Percentiles rank a stretch among this genome's conserved stretches.
Evolutionary conservation across 2,329 filamentous ascomycete species (phyloP).

Genomic region (Cladosporium sp.): DNA sequence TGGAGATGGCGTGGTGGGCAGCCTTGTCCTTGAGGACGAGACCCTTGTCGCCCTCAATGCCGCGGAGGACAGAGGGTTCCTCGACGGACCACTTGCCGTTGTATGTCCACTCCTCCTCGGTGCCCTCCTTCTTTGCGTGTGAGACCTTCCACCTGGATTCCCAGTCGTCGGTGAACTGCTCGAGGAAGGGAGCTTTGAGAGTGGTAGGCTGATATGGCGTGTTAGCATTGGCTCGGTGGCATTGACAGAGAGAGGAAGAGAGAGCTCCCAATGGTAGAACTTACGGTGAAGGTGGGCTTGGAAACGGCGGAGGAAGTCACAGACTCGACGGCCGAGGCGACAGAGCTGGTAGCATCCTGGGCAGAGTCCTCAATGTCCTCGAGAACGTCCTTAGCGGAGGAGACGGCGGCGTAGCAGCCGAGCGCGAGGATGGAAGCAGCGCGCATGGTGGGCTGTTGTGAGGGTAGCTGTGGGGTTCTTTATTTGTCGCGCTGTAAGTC

Average conservation of each 20-base stretch:
- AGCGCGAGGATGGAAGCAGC: slow-evolving; percentile 77
- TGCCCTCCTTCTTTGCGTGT: slow-evolving; percentile 93
- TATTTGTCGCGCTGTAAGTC: not conserved
- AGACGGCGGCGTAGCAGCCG: slow-evolving; percentile 68
- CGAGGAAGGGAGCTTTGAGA: slow-evolving; percentile 90
- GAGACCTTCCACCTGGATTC: slow-evolving; percentile 91
- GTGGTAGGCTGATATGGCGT: slow-evolving; percentile 67
- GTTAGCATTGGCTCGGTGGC: slow-evolving; percentile 17
- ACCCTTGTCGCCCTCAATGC: slow-evolving; percentile 92
- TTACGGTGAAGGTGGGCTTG: slow-evolving; percentile 85
- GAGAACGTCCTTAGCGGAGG: slow-evolving; percentile 69
- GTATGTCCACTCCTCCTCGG: slow-evolving; percentile 91
- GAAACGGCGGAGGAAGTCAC: slow-evolving; percentile 62
- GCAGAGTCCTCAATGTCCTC: slow-evolving; percentile 63
- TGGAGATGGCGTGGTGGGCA: slow-evolving; percentile 98
- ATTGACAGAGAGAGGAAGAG: not conserved
- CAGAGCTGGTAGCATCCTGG: slow-evolving; percentile 44
- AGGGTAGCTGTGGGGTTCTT: not conserved
- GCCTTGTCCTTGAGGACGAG: slow-evolving; percentile 97
- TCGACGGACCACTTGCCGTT: slow-evolving; percentile 96
- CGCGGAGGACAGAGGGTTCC: slow-evolving; percentile 87
- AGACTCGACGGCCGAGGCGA: slow-evolving; percentile 50
- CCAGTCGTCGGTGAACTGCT: slow-evolving; percentile 98
- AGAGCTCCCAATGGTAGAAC: slow-evolving; percentile 42
- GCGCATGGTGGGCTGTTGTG: slow-evolving; percentile 62